phyloP scores from a whole-genome alignment of 306 rosid genomes.

The Echinosophora koreensis region DNA sequence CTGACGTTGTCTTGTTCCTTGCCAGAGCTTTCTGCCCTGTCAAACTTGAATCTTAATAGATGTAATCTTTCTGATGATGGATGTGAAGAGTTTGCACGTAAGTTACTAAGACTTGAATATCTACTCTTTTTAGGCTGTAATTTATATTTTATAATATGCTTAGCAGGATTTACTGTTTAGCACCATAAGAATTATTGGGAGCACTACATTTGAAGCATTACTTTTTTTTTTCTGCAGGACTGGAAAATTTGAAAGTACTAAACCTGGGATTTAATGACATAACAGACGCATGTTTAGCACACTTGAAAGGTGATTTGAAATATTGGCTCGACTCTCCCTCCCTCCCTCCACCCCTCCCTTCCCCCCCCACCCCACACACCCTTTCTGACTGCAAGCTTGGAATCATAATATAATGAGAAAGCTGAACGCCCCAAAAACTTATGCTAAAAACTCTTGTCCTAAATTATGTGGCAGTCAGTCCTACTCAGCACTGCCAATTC shows the following conservation, averaged over 20 bases:
- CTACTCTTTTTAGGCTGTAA: slow-evolving; percentile 1
- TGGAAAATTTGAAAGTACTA: slow-evolving; percentile 73
- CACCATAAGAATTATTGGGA: slow-evolving; percentile 2
- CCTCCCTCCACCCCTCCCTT: slow-evolving; percentile 3
- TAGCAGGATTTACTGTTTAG: slow-evolving; percentile 20
- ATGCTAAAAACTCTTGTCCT: not conserved
- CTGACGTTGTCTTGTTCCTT: slow-evolving; percentile 49
- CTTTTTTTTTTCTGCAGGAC: slow-evolving; percentile 57
- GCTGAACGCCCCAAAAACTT: not conserved
- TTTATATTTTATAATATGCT: slow-evolving; percentile 29
- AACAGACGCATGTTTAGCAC: slow-evolving; percentile 73
- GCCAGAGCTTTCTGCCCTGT: slow-evolving; percentile 72
- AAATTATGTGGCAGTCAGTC: not conserved
- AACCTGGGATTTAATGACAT: slow-evolving; percentile 84
- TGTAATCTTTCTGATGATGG: slow-evolving; percentile 72
- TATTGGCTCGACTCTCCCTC: slow-evolving; percentile 4
- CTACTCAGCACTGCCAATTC: not conserved
- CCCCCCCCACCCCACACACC: not conserved
- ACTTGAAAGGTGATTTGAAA: slow-evolving; percentile 76
- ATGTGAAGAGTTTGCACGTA: slow-evolving; percentile 78
- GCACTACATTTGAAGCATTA: slow-evolving; percentile 14
- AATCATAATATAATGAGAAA: slow-evolving; percentile 1
- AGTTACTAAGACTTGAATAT: slow-evolving; percentile 51
- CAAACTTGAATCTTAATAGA: slow-evolving; percentile 85
- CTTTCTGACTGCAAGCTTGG: not conserved